These are phyloP conservation scores for Kwoniella sp. DNA, from an alignment of 768 basidiomycete genomes.

Conservation along the genomic window DNA sequence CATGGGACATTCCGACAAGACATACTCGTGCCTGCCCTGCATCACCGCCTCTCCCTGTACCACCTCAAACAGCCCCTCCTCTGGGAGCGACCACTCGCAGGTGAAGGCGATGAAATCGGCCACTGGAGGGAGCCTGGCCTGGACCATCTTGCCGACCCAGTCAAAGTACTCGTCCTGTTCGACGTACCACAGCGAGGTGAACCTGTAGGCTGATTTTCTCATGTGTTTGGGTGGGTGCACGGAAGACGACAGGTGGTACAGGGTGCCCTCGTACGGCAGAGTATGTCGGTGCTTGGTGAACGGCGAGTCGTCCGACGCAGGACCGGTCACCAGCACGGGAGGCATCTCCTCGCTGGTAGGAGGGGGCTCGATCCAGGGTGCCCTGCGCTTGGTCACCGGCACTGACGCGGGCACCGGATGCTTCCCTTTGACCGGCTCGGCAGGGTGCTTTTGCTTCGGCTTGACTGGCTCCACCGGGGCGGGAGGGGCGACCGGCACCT, in stretches of 20 bases:
- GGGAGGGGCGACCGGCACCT: too few relatives aligned
- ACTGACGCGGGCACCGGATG: too few relatives aligned
- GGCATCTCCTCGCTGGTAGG: background rate
- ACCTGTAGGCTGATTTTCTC: background rate
- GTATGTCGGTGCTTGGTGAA: background rate
- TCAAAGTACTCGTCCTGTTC: slow-evolving; percentile 4
- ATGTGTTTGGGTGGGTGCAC: slow-evolving; percentile 1
- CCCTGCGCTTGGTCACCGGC: too few relatives aligned
- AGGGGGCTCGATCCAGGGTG: background rate
- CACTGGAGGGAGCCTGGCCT: background rate
- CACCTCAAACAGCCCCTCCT: background rate
- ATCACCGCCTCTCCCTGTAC: background rate
- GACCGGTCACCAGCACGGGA: background rate
- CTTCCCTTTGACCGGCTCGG: too few relatives aligned
- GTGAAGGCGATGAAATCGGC: background rate
- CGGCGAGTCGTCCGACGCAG: background rate
- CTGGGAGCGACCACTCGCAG: background rate
- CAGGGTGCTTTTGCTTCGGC: background rate
- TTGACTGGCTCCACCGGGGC: background rate
- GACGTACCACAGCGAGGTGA: slow-evolving; percentile 4
- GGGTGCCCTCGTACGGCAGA: background rate
- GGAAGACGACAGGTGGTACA: background rate
- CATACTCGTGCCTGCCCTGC: slow-evolving; percentile 7
- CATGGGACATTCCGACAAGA: slow-evolving; percentile 3
- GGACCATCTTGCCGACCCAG: background rate